Conservation (phyloP, 1,284 basidiomycete genomes). For the Moesziomyces aphidis region DNA sequence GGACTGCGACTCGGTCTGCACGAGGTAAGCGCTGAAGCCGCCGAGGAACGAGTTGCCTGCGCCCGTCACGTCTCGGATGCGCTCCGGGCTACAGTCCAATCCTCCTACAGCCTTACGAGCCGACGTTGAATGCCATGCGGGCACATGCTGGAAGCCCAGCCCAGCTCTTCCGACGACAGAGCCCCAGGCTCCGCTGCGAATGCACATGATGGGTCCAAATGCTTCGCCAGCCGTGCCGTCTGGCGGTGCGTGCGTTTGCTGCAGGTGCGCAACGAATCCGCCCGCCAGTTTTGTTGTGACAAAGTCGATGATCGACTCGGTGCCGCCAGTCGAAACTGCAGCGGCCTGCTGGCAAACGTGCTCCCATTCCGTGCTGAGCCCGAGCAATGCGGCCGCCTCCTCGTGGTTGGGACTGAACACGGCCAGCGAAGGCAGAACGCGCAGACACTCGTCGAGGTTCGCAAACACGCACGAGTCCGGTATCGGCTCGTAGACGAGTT, state of each 20-base stretch:
- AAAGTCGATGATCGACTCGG: slow-evolving; percentile 17
- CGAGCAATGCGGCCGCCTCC: slow-evolving; percentile 69
- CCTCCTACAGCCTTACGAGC: neutral
- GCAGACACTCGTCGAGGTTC: slow-evolving; percentile 77
- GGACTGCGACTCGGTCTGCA: slow-evolving; percentile 7
- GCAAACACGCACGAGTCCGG: slow-evolving; percentile 72
- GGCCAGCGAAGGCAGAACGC: slow-evolving; percentile 74
- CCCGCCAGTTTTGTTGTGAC: slow-evolving; percentile 20
- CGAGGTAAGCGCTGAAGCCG: slow-evolving; percentile 42
- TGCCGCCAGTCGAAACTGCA: neutral
- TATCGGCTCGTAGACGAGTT: slow-evolving; percentile 85
- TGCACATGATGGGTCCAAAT: slow-evolving; percentile 47
- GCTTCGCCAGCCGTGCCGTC: neutral
- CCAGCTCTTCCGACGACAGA: slow-evolving; percentile 35
- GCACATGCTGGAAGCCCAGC: slow-evolving; percentile 23
- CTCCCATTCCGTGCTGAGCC: slow-evolving; percentile 29
- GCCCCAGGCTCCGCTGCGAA: slow-evolving; percentile 51
- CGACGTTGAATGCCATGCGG: slow-evolving; percentile 38
- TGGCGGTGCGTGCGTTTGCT: neutral
- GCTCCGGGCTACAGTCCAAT: slow-evolving; percentile 5
- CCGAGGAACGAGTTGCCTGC: slow-evolving; percentile 56
- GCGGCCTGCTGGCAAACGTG: neutral
- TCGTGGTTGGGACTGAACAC: slow-evolving; percentile 74
- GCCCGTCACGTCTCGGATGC: slow-evolving; percentile 52
- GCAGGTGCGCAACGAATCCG: slow-evolving; percentile 13